These are phyloP conservation scores for Exsudoporus frostii DNA, from an alignment of 768 basidiomycete genomes.

Conservation along the genomic window DNA sequence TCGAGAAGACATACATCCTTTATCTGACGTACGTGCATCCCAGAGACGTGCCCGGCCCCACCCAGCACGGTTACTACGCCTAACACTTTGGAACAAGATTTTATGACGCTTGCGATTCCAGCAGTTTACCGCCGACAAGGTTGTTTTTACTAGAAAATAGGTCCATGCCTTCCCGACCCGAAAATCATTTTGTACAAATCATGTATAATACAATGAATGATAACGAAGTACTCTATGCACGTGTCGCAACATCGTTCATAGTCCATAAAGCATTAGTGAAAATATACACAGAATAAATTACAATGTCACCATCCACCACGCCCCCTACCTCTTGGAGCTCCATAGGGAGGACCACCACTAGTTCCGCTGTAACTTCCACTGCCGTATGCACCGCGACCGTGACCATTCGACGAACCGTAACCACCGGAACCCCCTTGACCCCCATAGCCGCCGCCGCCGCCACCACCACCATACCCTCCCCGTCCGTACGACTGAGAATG, in stretches of 20 bases:
- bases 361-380: conserved; percentile 21
- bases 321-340: conserved; percentile 44
- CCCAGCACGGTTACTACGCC: conserved; percentile 27
- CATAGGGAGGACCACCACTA: conserved; percentile 20
- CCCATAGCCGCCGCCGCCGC: background rate
- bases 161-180: background rate
- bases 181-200: conserved; percentile 8
- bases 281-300: conserved; percentile 31
- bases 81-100: conserved; percentile 3
- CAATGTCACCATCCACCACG: conserved; percentile 41
- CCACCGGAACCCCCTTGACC: conserved; percentile 32
- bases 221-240: conserved; percentile 8
- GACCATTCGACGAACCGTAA: conserved; percentile 26
- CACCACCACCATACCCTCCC: conserved; percentile 23
- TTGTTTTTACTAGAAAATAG: background rate
- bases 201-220: conserved; percentile 17
- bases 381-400: conserved; percentile 40
- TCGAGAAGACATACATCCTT: conserved; percentile 60
- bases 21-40: conserved; percentile 54
- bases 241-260: background rate
- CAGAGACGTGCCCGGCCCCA: conserved; percentile 27
- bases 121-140: background rate
- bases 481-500: conserved; percentile 25
- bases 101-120: background rate
- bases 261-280: conserved; percentile 7